Conservation (phyloP, 2,329 filamentous ascomycete genomes). For the Colletotrichum lini region DNA sequence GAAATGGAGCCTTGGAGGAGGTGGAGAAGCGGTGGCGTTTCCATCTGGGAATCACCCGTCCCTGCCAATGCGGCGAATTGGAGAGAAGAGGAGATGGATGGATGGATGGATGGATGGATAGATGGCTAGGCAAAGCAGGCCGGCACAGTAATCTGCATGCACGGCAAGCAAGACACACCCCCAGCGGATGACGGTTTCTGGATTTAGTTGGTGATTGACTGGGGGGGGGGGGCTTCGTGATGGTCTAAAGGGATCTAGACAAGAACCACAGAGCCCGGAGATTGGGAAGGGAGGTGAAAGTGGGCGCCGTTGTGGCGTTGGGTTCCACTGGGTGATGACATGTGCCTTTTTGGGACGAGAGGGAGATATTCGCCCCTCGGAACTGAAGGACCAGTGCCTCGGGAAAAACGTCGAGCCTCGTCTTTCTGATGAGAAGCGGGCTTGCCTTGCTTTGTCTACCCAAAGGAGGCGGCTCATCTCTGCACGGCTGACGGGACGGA, state of each 20-base stretch:
- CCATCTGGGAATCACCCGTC: too few relatives aligned
- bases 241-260: not conserved
- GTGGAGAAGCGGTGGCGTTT: not conserved
- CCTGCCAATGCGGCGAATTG: not conserved
- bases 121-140: not conserved
- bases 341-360: not conserved
- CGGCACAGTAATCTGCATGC: not conserved
- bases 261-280: not conserved
- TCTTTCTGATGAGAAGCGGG: not conserved
- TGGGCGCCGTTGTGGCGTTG: not conserved
- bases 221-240: not conserved
- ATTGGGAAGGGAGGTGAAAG: not conserved
- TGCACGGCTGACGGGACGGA: constrained; percentile 4
- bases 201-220: not conserved
- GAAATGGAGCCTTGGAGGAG: not conserved
- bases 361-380: not conserved
- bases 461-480: not conserved
- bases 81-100: too few relatives aligned
- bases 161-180: constrained; percentile 1
- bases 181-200: not conserved
- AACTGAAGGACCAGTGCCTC: constrained; percentile 23
- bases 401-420: constrained; percentile 6
- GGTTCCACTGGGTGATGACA: not conserved
- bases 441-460: constrained; percentile 7
- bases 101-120: not conserved